phyloP scores from a whole-genome alignment of 345 rosid species.

The Heritiera fomes region DNA sequence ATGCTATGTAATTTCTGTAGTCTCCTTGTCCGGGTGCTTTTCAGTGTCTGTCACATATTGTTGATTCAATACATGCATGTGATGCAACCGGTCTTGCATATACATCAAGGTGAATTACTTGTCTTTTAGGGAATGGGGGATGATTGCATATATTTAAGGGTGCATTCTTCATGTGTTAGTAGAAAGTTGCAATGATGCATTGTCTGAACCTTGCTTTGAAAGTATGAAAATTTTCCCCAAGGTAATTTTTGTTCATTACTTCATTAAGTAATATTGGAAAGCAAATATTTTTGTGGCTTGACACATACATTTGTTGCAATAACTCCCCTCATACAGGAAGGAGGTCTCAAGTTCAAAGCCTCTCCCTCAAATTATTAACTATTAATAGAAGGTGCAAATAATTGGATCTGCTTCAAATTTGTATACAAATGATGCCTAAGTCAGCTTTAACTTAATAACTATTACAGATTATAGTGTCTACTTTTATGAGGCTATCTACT shows the following conservation, averaged over 20 bases:
- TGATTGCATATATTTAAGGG: neutral
- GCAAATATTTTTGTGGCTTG: neutral
- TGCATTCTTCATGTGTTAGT: slow-evolving; percentile 2
- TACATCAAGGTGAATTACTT: too few species aligned
- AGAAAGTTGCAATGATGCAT: neutral
- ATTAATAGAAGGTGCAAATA: slow-evolving; percentile 1
- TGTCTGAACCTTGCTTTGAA: neutral
- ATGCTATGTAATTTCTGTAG: neutral
- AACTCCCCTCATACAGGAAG: neutral
- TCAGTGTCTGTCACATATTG: neutral
- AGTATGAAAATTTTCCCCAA: neutral
- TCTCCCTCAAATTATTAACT: slow-evolving; percentile 1
- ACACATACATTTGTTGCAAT: slow-evolving; percentile 13
- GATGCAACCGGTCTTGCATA: neutral
- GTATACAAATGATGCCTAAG: neutral
- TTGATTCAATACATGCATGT: neutral
- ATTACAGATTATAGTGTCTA: neutral
- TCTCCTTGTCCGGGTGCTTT: neutral
- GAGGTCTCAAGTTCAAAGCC: neutral
- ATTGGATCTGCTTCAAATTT: neutral
- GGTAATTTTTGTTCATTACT: neutral
- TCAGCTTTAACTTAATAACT: neutral
- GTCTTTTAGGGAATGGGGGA: neutral
- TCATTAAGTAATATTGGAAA: too few species aligned
- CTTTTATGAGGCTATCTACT: neutral